Evolutionary conservation across 1,139 yeast species (phyloP).

Genomic region (Torulaspora pretoriensis): DNA sequence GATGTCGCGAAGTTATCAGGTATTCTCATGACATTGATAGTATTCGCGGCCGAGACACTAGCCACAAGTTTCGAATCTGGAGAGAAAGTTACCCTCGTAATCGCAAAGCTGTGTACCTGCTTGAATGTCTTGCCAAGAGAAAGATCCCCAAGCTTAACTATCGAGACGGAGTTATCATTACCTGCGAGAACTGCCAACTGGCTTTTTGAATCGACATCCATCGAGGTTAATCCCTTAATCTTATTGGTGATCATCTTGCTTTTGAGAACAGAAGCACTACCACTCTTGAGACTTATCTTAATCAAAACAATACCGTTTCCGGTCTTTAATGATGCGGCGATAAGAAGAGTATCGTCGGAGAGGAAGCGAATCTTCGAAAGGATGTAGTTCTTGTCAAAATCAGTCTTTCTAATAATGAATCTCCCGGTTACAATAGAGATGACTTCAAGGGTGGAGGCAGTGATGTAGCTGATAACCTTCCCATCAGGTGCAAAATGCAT

Average conservation of each 20-base stretch:
- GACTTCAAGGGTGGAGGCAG: conserved; percentile 51
- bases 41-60: conserved; percentile 76
- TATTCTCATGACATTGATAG: conserved; percentile 58
- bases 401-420: conserved; percentile 38
- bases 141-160: conserved; percentile 51
- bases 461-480: conserved; percentile 53
- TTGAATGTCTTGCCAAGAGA: conserved; percentile 48
- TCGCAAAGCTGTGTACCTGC: conserved; percentile 73
- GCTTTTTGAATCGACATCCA: conserved; percentile 46
- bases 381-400: conserved; percentile 36
- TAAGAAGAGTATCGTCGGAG: conserved; percentile 46
- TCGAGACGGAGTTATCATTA: conserved; percentile 63
- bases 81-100: conserved; percentile 68
- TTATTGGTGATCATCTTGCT: conserved; percentile 48
- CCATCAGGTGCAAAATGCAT: conserved; percentile 48
- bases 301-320: conserved; percentile 42
- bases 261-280: conserved; percentile 40
- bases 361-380: conserved; percentile 61
- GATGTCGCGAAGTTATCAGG: conserved; percentile 51
- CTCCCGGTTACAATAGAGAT: conserved; percentile 42
- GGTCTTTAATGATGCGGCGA: conserved; percentile 52
- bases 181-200: conserved; percentile 68
- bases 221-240: conserved; percentile 63
- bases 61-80: conserved; percentile 68
- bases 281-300: conserved; percentile 32